Conservation (phyloP, 495 filamentous ascomycete species). For the Penicillium mononematosum region DNA sequence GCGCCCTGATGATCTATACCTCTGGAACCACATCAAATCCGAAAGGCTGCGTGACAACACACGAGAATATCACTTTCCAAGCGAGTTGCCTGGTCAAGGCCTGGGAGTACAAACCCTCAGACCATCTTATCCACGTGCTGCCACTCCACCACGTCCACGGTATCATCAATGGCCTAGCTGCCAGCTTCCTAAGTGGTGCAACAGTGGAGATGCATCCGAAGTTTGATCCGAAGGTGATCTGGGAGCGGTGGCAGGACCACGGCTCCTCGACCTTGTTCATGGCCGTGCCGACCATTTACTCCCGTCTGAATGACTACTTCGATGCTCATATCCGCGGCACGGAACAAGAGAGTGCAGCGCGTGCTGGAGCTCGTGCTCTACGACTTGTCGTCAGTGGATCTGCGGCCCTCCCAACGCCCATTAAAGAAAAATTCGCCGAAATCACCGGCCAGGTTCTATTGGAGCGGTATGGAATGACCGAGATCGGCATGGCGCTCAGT, state of each 20-base stretch:
- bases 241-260: slow-evolving; percentile 41
- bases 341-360: slow-evolving; percentile 30
- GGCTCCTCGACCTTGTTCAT: slow-evolving; percentile 46
- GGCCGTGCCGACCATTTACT: slow-evolving; percentile 49
- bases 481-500: slow-evolving; percentile 49
- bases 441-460: slow-evolving; percentile 43
- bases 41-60: slow-evolving; percentile 46
- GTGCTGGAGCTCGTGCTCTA: slow-evolving; percentile 35
- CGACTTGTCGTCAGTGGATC: slow-evolving; percentile 45
- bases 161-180: slow-evolving; percentile 43
- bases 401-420: slow-evolving; percentile 44
- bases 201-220: slow-evolving; percentile 48
- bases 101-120: slow-evolving; percentile 36
- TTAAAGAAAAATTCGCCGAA: slow-evolving; percentile 43
- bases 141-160: slow-evolving; percentile 48
- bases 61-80: slow-evolving; percentile 47
- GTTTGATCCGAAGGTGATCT: slow-evolving; percentile 46
- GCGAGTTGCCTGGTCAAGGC: slow-evolving; percentile 39
- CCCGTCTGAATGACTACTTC: slow-evolving; percentile 47
- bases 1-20: slow-evolving; percentile 49
- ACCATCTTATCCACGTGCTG: slow-evolving; percentile 46
- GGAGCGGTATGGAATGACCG: slow-evolving; percentile 50
- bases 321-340: slow-evolving; percentile 43
- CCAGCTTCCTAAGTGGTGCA: slow-evolving; percentile 39
- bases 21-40: slow-evolving; percentile 47